Evolutionary conservation across 352 stramenopile genomes (phyloP), one percentile per base, ranked within the genome.

Genomic region (Phytophthora litchii): DNA sequence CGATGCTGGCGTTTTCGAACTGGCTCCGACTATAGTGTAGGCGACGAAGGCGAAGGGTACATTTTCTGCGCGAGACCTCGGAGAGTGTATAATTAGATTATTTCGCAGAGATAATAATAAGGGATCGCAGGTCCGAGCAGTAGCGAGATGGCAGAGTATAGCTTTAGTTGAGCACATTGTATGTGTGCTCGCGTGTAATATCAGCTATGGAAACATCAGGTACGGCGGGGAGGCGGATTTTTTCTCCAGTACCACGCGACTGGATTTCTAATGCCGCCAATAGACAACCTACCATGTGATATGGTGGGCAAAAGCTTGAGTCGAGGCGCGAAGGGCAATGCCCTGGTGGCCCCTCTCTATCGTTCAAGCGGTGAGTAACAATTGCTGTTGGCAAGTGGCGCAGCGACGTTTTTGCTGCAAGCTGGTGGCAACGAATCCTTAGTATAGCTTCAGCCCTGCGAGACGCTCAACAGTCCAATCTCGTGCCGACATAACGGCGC

Each of bases 1-100:
- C 27, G 25, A 38, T 42, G 51, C 35, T 31, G 53, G 53, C 17
- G 21, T 64, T 64, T 56, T 60, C 21, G 34, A 60, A 69, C 60
- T 69, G 60, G 60, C 60, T 69, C 41, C 37, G 60, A 10, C 29
- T 34, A 34, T 34, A 52, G 52, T 63, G 53, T 52, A 62, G 44
- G 37, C 41, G 34, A 20, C 52, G n/a, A 67, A 47, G 53, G 25
- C 52, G 25, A 67, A 47, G 53, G 37, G 59, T 62, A 46, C 52
- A 63, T 56, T 67, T 67, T 60, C 43, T 61, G 42, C 35, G 8
- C 48, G 4, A 49, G 17, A 20, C 48, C 56, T 52, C 4, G 40
- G 13, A 14, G 2, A 37, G 6, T 34, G 7, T 13, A 34, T 34
- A 34, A 34, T 9, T 34, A 34, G 29, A 34, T 11, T 34, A 1